These are phyloP conservation scores for Mycena capillaripes DNA, from an alignment of 768 basidiomycete genomes.

Conservation along the genomic window DNA sequence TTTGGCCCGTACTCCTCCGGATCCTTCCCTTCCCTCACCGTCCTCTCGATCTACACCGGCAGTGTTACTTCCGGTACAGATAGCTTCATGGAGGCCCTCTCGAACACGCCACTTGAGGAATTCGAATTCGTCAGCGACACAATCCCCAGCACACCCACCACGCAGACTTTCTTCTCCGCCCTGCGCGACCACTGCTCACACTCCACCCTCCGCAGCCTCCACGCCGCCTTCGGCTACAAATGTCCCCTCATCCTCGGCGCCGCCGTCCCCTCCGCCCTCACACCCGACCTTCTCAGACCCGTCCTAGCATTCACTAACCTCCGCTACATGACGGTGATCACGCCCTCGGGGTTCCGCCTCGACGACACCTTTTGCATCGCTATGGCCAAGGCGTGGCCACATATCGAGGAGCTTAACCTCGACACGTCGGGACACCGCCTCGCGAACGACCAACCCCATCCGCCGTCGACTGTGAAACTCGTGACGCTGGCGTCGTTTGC, in stretches of 20 bases:
- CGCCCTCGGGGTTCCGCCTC: neutral
- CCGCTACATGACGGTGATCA: neutral
- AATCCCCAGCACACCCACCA: neutral
- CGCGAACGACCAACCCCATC: neutral
- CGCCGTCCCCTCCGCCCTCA: neutral
- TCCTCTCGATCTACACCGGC: neutral
- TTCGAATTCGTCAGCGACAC: neutral
- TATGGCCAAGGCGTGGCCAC: neutral
- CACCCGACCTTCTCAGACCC: neutral
- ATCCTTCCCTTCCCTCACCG: neutral
- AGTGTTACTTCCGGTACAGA: neutral
- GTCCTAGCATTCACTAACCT: neutral
- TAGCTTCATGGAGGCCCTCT: neutral
- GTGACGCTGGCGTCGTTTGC: neutral
- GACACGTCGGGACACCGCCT: too few relatives aligned
- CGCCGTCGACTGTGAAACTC: neutral
- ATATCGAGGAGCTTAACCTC: neutral
- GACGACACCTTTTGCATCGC: neutral
- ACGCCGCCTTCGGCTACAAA: neutral
- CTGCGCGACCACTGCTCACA: neutral
- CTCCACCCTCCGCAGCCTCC: neutral
- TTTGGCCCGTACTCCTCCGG: neutral
- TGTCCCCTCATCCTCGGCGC: neutral
- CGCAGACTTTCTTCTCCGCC: neutral
- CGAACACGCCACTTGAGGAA: neutral